Evolutionary conservation across 768 basidiomycete genomes (phyloP).

Genomic region (Fibroporia radiculosa): DNA sequence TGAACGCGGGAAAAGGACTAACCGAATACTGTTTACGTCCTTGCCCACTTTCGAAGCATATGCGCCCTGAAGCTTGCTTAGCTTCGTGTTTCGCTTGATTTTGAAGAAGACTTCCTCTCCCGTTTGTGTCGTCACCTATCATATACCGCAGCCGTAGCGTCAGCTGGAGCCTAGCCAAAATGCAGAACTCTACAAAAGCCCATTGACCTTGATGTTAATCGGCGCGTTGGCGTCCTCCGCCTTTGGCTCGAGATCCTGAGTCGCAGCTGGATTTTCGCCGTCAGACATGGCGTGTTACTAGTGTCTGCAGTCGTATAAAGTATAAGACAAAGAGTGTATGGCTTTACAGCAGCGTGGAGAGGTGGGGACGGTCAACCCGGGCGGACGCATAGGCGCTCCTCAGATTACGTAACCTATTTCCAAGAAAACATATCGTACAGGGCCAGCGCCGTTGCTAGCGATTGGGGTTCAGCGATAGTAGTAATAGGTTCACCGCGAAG

Average conservation of each 20-base stretch:
- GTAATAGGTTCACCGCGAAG: too few relatives aligned
- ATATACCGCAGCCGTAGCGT: neutral
- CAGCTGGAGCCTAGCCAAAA: neutral
- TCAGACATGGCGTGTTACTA: constrained; percentile 42
- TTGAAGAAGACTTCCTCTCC: constrained; percentile 96
- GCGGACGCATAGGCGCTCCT: neutral
- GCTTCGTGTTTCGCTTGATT: constrained; percentile 88
- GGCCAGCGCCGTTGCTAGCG: too few relatives aligned
- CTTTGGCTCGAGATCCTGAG: constrained; percentile 40
- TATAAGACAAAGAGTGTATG: too few relatives aligned
- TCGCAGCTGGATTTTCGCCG: constrained; percentile 27
- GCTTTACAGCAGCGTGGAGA: too few relatives aligned
- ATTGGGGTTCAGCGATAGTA: too few relatives aligned
- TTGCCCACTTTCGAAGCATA: constrained; percentile 92
- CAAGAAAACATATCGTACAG: neutral
- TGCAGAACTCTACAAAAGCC: neutral
- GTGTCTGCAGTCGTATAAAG: neutral
- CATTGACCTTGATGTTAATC: constrained; percentile 72
- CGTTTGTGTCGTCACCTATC: constrained; percentile 61
- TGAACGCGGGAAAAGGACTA: constrained; percentile 21
- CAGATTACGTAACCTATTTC: neutral
- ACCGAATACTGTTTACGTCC: constrained; percentile 85
- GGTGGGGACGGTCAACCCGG: too few relatives aligned
- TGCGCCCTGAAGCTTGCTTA: constrained; percentile 88
- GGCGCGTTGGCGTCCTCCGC: constrained; percentile 51